Evolutionary conservation across 2,329 filamentous ascomycete genomes (phyloP), one percentile per base, ranked within the genome.

Genomic region (Emmonsiellopsis sp.): DNA sequence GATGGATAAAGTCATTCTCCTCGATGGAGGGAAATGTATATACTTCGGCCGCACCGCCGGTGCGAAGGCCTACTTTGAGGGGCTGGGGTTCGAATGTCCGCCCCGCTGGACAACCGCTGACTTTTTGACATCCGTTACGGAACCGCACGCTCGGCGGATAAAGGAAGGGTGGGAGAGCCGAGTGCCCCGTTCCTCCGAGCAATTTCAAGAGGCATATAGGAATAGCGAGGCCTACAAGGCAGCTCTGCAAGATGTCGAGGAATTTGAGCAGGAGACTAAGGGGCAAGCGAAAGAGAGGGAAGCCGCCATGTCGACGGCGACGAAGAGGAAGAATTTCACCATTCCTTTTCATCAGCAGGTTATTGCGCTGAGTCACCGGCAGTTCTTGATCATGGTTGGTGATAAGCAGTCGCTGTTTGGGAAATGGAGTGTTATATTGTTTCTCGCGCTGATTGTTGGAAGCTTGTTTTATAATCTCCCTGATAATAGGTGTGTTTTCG

Each of bases 61-160:
- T 1, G 87, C 86, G 1, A 86, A 81, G 62, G 67, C 75, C 32
- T 91, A 87, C 63, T 90, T 91, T 58, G 68, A 83, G 47, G 71
- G 79, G n/a, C 74, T 90, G 37, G 87, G 87, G 0, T 91, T 89
- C 60, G 74, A 81, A 13, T 88, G 85, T 61, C 85, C 86, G 0
- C 77, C 82, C 21, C 78, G 86, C 11, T 82, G 84, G 77, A 89
- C 85, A 0, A 84, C 84, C 0, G 83, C 82, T 4, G 87, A 92
- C 65, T 92, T 91, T 68, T 70, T 91, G 36, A 91, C 87, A 0
- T 88, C 85, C 2, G 83, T 91, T 62, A 88, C 55, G 11, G 80
- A 81, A 43, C 71, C 77, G 1, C 73, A 81, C 52, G 83, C 84
- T 55, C 74, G 83, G 34, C 71, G 78, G 34, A 65, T 83, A 14